Conservation (phyloP, 495 filamentous ascomycete species). For the Talaromyces liani region DNA sequence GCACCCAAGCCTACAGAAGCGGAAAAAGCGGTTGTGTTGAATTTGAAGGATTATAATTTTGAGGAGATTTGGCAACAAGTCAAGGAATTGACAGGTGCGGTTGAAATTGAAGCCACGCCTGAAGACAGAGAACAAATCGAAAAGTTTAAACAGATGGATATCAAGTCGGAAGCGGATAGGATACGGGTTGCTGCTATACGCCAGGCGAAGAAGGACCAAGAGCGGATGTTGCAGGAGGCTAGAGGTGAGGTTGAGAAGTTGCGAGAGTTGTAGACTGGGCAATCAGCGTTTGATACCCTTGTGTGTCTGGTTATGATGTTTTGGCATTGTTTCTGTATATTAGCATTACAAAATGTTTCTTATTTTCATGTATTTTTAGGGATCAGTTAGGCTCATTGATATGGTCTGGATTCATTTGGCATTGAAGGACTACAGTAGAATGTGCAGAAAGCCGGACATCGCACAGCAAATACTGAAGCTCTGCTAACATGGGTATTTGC, state of each 20-base stretch:
- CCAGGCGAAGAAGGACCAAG: slow-evolving; percentile 53
- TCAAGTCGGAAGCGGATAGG: slow-evolving; percentile 45
- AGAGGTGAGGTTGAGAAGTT: slow-evolving; percentile 38
- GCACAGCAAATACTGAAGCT: neutral
- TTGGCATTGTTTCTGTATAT: slow-evolving; percentile 7
- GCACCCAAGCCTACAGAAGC: slow-evolving; percentile 25
- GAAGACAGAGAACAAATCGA: slow-evolving; percentile 53
- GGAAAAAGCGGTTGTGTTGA: slow-evolving; percentile 28
- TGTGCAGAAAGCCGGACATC: neutral
- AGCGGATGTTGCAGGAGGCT: slow-evolving; percentile 56
- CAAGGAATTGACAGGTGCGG: slow-evolving; percentile 59
- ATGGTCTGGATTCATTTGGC: neutral
- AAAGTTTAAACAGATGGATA: slow-evolving; percentile 51
- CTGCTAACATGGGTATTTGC: no score
- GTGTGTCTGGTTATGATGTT: neutral
- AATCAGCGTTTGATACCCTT: neutral
- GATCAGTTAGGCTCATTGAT: neutral
- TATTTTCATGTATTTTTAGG: slow-evolving; percentile 5
- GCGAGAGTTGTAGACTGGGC: slow-evolving; percentile 20
- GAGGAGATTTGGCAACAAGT: slow-evolving; percentile 62
- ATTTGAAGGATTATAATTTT: slow-evolving; percentile 29
- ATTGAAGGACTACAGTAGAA: neutral
- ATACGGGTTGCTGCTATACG: slow-evolving; percentile 46
- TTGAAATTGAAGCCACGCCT: slow-evolving; percentile 47
- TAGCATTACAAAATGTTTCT: slow-evolving; percentile 8